These are phyloP conservation scores for Xylaria cubensis DNA, from an alignment of 495 filamentous ascomycete species.

Conservation along the genomic window DNA sequence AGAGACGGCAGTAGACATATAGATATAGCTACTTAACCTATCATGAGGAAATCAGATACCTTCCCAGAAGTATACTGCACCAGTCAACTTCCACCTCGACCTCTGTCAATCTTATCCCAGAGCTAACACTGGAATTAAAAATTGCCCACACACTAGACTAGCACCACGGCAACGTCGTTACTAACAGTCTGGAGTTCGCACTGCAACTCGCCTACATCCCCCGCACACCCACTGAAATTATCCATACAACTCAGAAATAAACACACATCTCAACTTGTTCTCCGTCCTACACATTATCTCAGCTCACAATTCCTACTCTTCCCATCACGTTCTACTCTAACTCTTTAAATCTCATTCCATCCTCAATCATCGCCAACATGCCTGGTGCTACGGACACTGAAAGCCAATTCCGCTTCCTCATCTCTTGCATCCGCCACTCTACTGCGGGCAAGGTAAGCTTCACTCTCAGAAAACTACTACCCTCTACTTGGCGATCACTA, in stretches of 20 bases:
- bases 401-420: slow-evolving; percentile 67
- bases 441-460: slow-evolving; percentile 62
- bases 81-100: not conserved
- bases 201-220: not conserved
- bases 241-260: not conserved
- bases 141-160: not conserved
- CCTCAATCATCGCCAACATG: slow-evolving; percentile 11
- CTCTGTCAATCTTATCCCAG: not conserved
- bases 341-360: not conserved
- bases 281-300: not conserved
- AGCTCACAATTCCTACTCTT: not conserved
- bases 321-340: not conserved
- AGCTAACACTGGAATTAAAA: not conserved
- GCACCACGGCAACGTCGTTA: not conserved
- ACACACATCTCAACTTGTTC: not conserved
- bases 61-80: not conserved
- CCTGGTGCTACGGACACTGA: slow-evolving; percentile 46
- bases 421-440: slow-evolving; percentile 67
- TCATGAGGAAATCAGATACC: not conserved
- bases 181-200: not conserved
- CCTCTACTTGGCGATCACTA: not conserved
- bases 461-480: not conserved
- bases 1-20: not conserved
- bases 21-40: too few species aligned
- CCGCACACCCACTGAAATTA: not conserved